phyloP scores from a whole-genome alignment of 2,329 filamentous ascomycete species.

The Diaporthe sp. region DNA sequence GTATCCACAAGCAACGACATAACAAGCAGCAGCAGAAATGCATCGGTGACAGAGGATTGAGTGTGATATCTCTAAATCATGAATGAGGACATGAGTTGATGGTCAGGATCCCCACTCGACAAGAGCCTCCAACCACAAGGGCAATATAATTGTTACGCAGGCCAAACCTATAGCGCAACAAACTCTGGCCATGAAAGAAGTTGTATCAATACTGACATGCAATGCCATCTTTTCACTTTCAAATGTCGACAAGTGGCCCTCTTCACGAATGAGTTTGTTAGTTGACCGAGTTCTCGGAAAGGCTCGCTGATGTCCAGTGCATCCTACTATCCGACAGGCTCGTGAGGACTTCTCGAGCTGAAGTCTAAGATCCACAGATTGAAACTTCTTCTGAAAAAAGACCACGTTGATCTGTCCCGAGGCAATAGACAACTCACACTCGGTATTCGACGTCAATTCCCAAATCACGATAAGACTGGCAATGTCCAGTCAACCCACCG shows the following conservation, averaged over 20 bases:
- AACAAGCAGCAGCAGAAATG: neutral
- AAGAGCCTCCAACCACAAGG: neutral
- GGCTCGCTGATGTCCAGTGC: no score
- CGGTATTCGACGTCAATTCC: neutral
- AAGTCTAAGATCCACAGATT: neutral
- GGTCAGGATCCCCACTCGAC: neutral
- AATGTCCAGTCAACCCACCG: constrained; percentile 1
- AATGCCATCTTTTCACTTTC: no score
- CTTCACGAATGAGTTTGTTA: no score
- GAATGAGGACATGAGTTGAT: neutral
- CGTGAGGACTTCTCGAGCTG: no score
- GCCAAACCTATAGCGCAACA: no score
- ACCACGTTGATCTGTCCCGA: neutral
- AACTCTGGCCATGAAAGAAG: no score
- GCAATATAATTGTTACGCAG: neutral
- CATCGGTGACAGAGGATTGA: neutral
- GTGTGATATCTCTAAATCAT: neutral
- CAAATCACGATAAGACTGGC: neutral
- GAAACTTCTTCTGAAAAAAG: neutral
- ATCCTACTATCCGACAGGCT: no score
- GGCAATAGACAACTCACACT: neutral
- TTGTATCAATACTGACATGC: neutral
- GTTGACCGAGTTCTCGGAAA: no score
- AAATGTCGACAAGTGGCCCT: no score
- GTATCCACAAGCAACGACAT: neutral